Conservation (phyloP, 169 alveolate genomes). For the Cryptosporidium baileyi region DNA sequence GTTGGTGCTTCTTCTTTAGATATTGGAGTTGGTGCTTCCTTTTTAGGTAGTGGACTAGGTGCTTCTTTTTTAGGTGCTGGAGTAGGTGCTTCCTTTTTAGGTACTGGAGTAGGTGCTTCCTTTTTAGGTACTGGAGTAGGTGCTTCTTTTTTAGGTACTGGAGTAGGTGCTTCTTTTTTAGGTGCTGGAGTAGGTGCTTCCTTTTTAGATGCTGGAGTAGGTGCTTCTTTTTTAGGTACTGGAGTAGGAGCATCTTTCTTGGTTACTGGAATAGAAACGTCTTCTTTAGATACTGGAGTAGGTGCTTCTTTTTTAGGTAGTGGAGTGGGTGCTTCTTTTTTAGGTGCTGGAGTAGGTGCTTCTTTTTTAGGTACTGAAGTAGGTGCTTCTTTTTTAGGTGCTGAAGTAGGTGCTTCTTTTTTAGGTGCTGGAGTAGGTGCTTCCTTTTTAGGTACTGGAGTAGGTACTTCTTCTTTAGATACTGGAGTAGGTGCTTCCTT, state of each 20-base stretch:
- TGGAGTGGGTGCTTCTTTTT: background rate
- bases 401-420: background rate
- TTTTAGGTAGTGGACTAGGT: background rate
- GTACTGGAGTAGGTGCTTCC: background rate
- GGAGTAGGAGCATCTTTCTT: background rate
- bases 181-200: background rate
- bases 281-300: background rate
- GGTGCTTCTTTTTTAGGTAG: background rate
- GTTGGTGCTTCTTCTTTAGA: background rate
- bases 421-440: background rate
- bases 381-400: background rate
- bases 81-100: conserved; percentile 15
- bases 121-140: background rate
- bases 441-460: background rate
- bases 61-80: background rate
- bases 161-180: background rate
- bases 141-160: background rate
- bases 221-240: background rate
- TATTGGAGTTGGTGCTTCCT: background rate
- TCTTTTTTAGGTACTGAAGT: background rate
- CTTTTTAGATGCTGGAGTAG: background rate
- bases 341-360: background rate
- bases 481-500: background rate
- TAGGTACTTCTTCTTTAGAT: background rate
- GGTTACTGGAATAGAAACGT: background rate